Base-by-base conservation (phyloP, 2,329 filamentous ascomycete genomes). In the Clonostachys rosea region DNA sequence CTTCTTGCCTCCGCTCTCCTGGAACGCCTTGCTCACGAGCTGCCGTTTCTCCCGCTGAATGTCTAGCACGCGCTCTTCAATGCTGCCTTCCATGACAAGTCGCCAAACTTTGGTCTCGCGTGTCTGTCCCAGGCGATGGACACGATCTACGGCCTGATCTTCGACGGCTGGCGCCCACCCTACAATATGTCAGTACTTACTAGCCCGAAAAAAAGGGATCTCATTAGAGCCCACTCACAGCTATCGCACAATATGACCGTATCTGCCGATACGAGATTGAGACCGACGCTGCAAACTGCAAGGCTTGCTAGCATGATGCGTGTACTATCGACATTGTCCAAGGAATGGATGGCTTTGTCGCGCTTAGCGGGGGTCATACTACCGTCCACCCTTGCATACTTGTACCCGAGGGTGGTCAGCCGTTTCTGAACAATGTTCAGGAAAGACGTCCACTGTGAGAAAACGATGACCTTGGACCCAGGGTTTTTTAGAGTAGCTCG, bases 111-210 rank as follows among this genome's bases (percentile, higher is more conserved):
- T 91, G 0, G 86, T 91, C 50, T 84, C 78, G 36, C 87, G 79
- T 52, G 78, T 91, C 68, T 96, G 91, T 0, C 91, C 91, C 0
- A 96, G 74, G 1, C 91, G 79, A 61, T 96, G 89, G 7, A 96
- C 90, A 5, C 91, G 85, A 60, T 96, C 91, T 4, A 95, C 78
- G 5, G 91, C 91, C 62, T 96, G 91, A 55, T 95, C 90, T 64
- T 96, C 91, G 47, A 96, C 94, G 1, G 90, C 90, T 0, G 91
- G 91, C 2, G 91, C 90, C 87, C 91, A 96, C 91, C 89, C 74
- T 69, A 39, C 17, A 20, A 18, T 10, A 11, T 43, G 16, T 43
- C n/a, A 44, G 46, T 24, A 13, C 43, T n/a, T 5, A 17, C 8
- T 34, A 24, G 13, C 10, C 34, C 9, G 24, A 20, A 49, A 13